Base-by-base conservation (phyloP, 495 filamentous ascomycete species). In the Geoglossum glabrum region DNA sequence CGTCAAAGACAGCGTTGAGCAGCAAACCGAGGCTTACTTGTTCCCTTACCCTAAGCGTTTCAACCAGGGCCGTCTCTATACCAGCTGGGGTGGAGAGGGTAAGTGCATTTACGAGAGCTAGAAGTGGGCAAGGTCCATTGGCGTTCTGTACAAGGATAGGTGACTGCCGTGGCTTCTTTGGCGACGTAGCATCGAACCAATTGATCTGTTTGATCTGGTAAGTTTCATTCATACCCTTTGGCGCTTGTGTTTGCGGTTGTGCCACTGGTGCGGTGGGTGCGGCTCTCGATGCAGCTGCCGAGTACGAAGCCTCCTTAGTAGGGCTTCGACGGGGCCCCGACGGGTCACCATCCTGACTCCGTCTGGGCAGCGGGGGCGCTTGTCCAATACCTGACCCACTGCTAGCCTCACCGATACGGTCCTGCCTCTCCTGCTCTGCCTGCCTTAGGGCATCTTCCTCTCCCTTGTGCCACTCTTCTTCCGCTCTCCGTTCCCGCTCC, bases 61-160 rank as follows among this genome's bases (percentile, higher is more conserved):
- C 83, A 3, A 87, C 75, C 36, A 98, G 78, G 9, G 81, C 81
- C 3, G 87, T 85, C 30, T 80, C 74, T 0, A 67, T 28, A 15
- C 74, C 74, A 8, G 78, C 73, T 27, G 82, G 79, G 1, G 88
- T 87, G 10, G 85, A 86, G 25, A 98, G 72, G 0, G 85, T 82
- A 25, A 98, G 73, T 0, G 90, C 90, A 66, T 98, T 98, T 55
- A 98, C 90, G 0, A 98, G 77, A 2, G 92, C 92, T 23, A 98
- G 79, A 7, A 97, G 72, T 8, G 92, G 92, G 64, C 92, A 98
- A 13, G 92, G 92, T 1, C 90, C 90, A 65, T 98, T 96, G 49
- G 81, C 79, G 60, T 95, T 96, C 64, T 98, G 90, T 3, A 90
- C 79, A 26, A 98, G 73, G 36, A 96, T 84, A 1, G 92, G 89